Percentiles rank a stretch among this genome's conserved stretches.
Evolutionary conservation across 257 asterid species (phyloP).

Genomic region (Osmanthus fragrans): DNA sequence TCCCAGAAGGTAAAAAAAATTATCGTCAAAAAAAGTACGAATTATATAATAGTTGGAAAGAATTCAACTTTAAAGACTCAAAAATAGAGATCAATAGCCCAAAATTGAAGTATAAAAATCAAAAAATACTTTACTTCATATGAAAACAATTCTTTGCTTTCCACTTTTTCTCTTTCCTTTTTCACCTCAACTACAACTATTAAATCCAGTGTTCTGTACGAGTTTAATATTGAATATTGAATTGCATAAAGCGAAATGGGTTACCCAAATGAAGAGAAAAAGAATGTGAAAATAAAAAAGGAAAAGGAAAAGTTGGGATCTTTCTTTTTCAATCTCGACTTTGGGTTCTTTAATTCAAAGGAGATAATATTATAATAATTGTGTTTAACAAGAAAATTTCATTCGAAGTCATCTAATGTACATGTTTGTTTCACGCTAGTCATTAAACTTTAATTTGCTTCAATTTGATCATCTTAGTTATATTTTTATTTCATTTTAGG

Average conservation of each 20-base stretch:
- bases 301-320: slow-evolving; percentile 26
- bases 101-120: not conserved
- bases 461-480: not conserved
- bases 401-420: not conserved
- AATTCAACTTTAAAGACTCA: slow-evolving; percentile 23
- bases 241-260: slow-evolving; percentile 24
- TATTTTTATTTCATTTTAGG: not conserved
- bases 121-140: slow-evolving; percentile 13
- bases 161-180: slow-evolving; percentile 27
- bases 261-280: slow-evolving; percentile 25
- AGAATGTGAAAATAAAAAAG: slow-evolving; percentile 15
- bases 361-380: not conserved
- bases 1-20: slow-evolving; percentile 16
- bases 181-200: slow-evolving; percentile 30
- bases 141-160: slow-evolving; percentile 18
- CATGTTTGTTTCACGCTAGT: not conserved
- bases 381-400: not conserved
- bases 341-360: slow-evolving; percentile 29
- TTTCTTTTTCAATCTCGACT: slow-evolving; percentile 32
- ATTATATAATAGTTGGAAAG: not conserved
- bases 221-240: slow-evolving; percentile 18
- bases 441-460: no score
- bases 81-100: slow-evolving; percentile 15
- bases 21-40: not conserved
- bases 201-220: slow-evolving; percentile 24